These are phyloP conservation scores for Martiniozyma asiatica DNA, from an alignment of 1,139 yeast genomes.

Conservation along the genomic window DNA sequence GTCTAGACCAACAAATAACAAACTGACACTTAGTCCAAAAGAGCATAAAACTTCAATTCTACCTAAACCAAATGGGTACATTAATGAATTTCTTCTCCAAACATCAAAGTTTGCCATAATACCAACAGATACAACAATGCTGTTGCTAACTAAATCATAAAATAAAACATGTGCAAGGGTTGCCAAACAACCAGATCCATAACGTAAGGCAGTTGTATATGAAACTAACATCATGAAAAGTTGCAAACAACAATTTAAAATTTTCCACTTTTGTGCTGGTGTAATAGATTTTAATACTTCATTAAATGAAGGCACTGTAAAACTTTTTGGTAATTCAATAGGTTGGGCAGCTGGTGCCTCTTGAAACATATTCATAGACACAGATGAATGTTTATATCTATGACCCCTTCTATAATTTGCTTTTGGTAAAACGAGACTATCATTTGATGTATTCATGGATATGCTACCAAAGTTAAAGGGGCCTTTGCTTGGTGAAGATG, in stretches of 20 bases:
- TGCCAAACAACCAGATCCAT: constrained; percentile 49
- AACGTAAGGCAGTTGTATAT: constrained; percentile 48
- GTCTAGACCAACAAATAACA: constrained; percentile 86
- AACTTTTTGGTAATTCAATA: constrained; percentile 60
- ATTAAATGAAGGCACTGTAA: constrained; percentile 62
- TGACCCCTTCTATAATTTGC: constrained; percentile 88
- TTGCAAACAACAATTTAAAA: constrained; percentile 60
- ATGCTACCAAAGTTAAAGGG: constrained; percentile 44
- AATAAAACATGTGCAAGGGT: constrained; percentile 81
- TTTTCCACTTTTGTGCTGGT: constrained; percentile 39
- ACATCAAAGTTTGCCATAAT: constrained; percentile 82
- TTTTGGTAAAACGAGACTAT: constrained; percentile 24
- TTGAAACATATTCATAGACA: constrained; percentile 88
- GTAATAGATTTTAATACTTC: constrained; percentile 53
- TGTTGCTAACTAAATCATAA: constrained; percentile 75
- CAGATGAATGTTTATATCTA: constrained; percentile 92
- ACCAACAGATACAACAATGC: constrained; percentile 60
- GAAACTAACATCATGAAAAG: constrained; percentile 41
- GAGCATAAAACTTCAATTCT: constrained; percentile 80
- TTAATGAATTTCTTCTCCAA: constrained; percentile 76
- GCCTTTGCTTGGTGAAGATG: constrained; percentile 38
- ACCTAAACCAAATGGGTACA: constrained; percentile 85
- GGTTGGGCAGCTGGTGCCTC: constrained; percentile 72
- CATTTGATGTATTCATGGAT: constrained; percentile 26
- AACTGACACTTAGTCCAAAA: constrained; percentile 73